phyloP scores from a whole-genome alignment of 2,329 filamentous ascomycete species.

The Corynespora cassiicola region DNA sequence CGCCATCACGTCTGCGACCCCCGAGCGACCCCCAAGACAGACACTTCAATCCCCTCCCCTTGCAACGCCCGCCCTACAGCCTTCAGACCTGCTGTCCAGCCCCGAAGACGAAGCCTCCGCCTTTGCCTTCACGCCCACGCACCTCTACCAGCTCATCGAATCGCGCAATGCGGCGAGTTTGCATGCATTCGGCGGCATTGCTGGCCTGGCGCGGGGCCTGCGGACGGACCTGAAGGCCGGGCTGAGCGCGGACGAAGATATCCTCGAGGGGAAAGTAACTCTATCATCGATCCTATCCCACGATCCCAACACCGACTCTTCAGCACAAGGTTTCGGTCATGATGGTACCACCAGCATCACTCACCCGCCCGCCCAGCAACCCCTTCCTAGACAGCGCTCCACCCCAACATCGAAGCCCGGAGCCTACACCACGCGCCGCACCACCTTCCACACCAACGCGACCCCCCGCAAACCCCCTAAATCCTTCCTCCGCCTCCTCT shows the following conservation, averaged over 20 bases:
- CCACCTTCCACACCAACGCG: conserved; percentile 71
- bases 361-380: conserved; percentile 18
- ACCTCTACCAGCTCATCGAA: conserved; percentile 81
- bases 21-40: too few species aligned
- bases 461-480: conserved; percentile 75
- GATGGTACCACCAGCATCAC: conserved; percentile 63
- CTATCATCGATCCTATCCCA: too few species aligned
- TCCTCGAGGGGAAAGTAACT: conserved; percentile 66
- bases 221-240: conserved; percentile 70
- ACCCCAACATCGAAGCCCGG: conserved; percentile 13
- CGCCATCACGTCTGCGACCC: too few species aligned
- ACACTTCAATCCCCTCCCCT: too few species aligned
- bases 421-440: conserved; percentile 31
- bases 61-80: too few species aligned
- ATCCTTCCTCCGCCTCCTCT: conserved; percentile 73
- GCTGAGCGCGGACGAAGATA: conserved; percentile 72
- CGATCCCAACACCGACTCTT: too few species aligned
- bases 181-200: conserved; percentile 74
- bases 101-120: conserved; percentile 73
- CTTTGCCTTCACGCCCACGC: conserved; percentile 83
- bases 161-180: conserved; percentile 80
- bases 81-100: too few species aligned
- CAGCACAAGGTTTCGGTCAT: too few species aligned
- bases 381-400: conserved; percentile 20
- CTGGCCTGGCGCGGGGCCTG: conserved; percentile 76